Base-by-base conservation (phyloP, 495 filamentous ascomycete genomes). In the Penicillium herquei region DNA sequence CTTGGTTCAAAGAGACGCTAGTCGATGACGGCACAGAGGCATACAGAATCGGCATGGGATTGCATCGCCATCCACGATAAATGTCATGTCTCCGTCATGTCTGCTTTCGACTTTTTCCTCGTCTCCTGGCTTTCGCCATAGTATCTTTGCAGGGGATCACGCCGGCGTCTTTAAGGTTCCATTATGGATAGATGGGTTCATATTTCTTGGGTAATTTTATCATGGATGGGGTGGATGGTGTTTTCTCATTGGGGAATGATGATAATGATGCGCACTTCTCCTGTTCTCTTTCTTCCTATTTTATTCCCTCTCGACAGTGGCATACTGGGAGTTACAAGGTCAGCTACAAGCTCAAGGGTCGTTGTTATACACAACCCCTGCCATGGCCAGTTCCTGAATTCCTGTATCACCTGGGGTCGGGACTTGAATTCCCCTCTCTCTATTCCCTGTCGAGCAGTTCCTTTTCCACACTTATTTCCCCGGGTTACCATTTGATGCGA, bases 1-100 rank as follows among this genome's bases (percentile, higher is more conserved):
- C 88, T 0, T 98, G 94, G 94, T 98, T 98, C 75, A 87, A 86
- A 59, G 93, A 98, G 70, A 78, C 78, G 7, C 77, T 87, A 3
- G 82, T 87, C 17, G 94, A 98, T 65, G 94, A 98, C 67, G 94
- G 94, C 35, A 97, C 92, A 17, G 95, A 98, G 74, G 94, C 94
- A 37, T 80, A 86, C 30, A 87, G 88, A 59, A 89, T 95, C 50
- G 78, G 68, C 35, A 62, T 67, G 41, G 71, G 70, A 49, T 56
- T 74, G 53, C 67, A 70, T 46, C 70, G 66, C 52, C 62, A 55
- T 26, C 60, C 62, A 39, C 65, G 57, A 35, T 68, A 56, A 26
- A 26, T 26, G 21, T 4, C 21, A 26, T 26, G 21, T 26, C n/a
- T n/a, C 21, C 21, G 21, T 26, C 21, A 50, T 45, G 17, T 57